Evolutionary conservation across 306 rosid species (phyloP).

Genomic region (Astragalus membranaceus): DNA sequence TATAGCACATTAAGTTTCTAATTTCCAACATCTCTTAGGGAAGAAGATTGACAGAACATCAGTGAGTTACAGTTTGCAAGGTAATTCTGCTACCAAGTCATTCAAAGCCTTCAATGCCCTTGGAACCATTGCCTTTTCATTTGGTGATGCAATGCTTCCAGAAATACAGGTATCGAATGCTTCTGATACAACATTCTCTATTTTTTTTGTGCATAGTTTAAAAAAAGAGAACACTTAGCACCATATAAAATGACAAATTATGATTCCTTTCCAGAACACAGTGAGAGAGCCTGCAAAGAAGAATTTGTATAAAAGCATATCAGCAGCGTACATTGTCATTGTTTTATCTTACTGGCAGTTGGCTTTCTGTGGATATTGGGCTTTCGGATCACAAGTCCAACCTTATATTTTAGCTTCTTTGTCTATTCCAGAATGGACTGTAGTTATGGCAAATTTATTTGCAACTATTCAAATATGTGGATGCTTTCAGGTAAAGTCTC

Average conservation of each 20-base stretch:
- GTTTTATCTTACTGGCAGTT: constrained; percentile 60
- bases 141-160: constrained; percentile 85
- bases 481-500: constrained; percentile 54
- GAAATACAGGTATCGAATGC: constrained; percentile 52
- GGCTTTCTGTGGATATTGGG: constrained; percentile 65
- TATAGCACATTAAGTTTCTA: background rate
- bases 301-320: constrained; percentile 62
- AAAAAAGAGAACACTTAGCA: no score
- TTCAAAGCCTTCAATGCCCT: constrained; percentile 73
- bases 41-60: constrained; percentile 55
- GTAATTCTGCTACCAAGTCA: constrained; percentile 45
- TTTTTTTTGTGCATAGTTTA: no score
- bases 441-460: constrained; percentile 69
- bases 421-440: constrained; percentile 60
- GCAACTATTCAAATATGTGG: constrained; percentile 74
- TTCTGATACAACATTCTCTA: no score
- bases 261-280: constrained; percentile 43
- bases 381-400: constrained; percentile 68
- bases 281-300: constrained; percentile 62
- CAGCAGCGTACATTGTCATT: constrained; percentile 59
- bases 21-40: constrained; percentile 30
- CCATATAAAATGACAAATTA: background rate
- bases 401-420: constrained; percentile 61
- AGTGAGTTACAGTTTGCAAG: constrained; percentile 45
- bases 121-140: constrained; percentile 65